phyloP scores from a whole-genome alignment of 108 stramenopile genomes.

The Chaetoceros tenuissimus region DNA sequence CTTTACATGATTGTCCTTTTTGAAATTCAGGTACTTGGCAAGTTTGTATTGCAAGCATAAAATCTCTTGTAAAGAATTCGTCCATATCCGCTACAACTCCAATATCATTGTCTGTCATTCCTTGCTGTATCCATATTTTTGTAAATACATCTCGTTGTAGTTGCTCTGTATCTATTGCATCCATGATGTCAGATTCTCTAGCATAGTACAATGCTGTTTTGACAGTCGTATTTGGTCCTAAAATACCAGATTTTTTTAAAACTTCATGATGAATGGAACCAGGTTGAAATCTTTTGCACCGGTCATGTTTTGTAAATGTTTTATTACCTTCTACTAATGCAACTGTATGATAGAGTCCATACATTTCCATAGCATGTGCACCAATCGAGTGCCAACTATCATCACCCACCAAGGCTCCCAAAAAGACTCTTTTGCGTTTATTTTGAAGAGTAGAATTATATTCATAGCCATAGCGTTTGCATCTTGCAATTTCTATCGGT shows the following conservation, averaged over 20 bases:
- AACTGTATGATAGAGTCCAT: slow-evolving; percentile 39
- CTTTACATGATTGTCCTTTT: slow-evolving; percentile 9
- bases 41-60: slow-evolving; percentile 36
- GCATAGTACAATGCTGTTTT: too few species aligned
- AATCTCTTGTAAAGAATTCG: slow-evolving; percentile 48
- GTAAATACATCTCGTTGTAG: slow-evolving; percentile 45
- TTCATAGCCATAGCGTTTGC: too few species aligned
- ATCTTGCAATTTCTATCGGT: too few species aligned
- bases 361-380: slow-evolving; percentile 26
- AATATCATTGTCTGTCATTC: slow-evolving; percentile 44
- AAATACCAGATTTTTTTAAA: neutral
- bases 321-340: slow-evolving; percentile 46
- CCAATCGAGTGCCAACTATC: slow-evolving; percentile 30
- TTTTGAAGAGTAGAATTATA: too few species aligned
- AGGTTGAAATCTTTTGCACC: slow-evolving; percentile 15
- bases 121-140: too few species aligned
- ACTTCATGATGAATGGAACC: slow-evolving; percentile 19
- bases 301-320: slow-evolving; percentile 24
- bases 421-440: too few species aligned
- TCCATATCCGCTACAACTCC: slow-evolving; percentile 44
- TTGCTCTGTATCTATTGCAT: slow-evolving; percentile 10
- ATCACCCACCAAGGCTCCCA: slow-evolving; percentile 34
- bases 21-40: slow-evolving; percentile 40
- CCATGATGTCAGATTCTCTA: neutral
- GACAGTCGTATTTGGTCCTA: neutral